Base-by-base conservation (phyloP, 305 asterid genomes). In the Rubia occidens region DNA sequence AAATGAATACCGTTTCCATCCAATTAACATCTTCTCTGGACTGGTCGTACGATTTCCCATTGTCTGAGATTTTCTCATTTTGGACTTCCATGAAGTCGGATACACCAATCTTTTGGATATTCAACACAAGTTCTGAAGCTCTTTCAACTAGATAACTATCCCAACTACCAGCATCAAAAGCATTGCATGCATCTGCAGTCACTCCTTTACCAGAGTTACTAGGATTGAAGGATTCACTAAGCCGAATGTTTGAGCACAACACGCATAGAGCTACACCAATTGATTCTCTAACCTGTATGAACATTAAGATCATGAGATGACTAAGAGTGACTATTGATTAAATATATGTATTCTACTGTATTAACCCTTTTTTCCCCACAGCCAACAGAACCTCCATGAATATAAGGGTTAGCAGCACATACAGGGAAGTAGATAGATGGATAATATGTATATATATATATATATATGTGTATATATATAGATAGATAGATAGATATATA, bases 1-100 rank as follows among this genome's bases (percentile, higher is more conserved):
- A 84, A 68, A 65, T 69, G 44, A 72, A 62, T 95, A 95, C 98
- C 96, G 99, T 89, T 83, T 95, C 99, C 97, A 95, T 91, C 99
- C 99, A 95, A 84, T 89, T 89, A 80, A 89, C 80, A 74, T 87
- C 94, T 69, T 91, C 96, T 70, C 86, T 83, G 77, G 89, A 83
- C 77, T 84, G 80, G 60, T 82, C 91, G 67, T 73, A 79, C 70
- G 88, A 83, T 73, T 69, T 67, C 72, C 89, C 89, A 76, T 76
- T 79, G 54, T 88, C 92, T 35, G 75, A 64, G 67, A 72, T 71
- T 72, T 76, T 74, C 51, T 82, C 82, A 13, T 79, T 64, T 71
- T 84, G 60, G 70, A 78, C 69, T 66, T 87, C 90, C 77, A 77
- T 73, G 66, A 78, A 70, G 68, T 94, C 96, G 44, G 89, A 83